Percentiles rank a stretch among this genome's conserved stretches.
Evolutionary conservation across 2,329 filamentous ascomycete genomes (phyloP).

Genomic region (Thelonectria discophora): DNA sequence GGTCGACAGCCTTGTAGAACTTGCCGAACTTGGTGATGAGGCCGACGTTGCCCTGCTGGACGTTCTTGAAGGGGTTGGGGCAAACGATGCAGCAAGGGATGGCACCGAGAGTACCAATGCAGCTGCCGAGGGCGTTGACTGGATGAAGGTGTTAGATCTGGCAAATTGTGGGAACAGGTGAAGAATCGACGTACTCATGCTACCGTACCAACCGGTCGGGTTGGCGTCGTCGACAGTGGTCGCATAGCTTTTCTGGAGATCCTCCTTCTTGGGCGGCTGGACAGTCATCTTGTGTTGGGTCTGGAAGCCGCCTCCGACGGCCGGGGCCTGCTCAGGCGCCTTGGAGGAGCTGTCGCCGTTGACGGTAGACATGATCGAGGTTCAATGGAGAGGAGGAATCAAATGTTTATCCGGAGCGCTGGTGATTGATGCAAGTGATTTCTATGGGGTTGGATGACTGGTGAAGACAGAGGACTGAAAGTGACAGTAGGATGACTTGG

Average conservation of each 20-base stretch:
- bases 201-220: constrained; percentile 87
- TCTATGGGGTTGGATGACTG: background rate
- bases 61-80: constrained; percentile 95
- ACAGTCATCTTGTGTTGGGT: constrained; percentile 71
- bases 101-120: constrained; percentile 82
- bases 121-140: constrained; percentile 78
- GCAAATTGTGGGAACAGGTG: background rate
- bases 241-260: constrained; percentile 86
- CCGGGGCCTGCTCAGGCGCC: constrained; percentile 33
- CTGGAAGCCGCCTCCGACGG: constrained; percentile 54
- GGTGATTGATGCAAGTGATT: background rate
- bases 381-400: background rate
- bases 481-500: constrained; percentile 7
- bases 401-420: background rate
- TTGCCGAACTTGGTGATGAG: constrained; percentile 94
- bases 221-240: constrained; percentile 67
- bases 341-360: constrained; percentile 46
- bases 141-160: constrained; percentile 20
- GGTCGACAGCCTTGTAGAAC: constrained; percentile 95
- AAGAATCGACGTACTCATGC: constrained; percentile 73
- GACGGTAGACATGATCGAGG: constrained; percentile 25
- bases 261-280: constrained; percentile 81
- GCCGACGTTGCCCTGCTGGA: constrained; percentile 92
- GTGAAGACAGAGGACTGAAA: background rate
- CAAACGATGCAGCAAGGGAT: constrained; percentile 91